Conservation (phyloP, 2,329 filamentous ascomycete species). For the Leptographium flavum region DNA sequence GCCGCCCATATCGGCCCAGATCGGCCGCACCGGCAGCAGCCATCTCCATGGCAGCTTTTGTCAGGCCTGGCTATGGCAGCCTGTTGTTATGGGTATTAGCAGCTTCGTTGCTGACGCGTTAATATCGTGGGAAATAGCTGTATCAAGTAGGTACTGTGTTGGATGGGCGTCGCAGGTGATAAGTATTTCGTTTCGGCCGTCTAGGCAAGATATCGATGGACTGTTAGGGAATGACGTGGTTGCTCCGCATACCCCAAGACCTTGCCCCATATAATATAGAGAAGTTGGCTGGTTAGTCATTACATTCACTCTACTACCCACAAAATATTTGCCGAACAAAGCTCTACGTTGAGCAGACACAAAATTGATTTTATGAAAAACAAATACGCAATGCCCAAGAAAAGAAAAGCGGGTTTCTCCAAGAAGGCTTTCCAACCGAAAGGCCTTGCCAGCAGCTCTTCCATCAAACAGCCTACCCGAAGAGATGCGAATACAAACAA, state of each 20-base stretch:
- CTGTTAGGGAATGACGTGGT: too few species aligned
- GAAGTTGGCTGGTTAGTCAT: too few species aligned
- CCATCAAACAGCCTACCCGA: neutral
- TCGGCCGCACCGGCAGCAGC: constrained; percentile 45
- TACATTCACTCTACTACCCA: neutral
- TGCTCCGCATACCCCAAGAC: too few species aligned
- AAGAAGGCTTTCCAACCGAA: constrained; percentile 5
- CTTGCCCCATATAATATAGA: too few species aligned
- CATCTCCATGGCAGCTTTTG: constrained; percentile 16
- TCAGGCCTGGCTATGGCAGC: neutral
- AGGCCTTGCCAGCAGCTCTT: neutral
- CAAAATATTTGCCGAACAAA: neutral
- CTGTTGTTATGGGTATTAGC: neutral
- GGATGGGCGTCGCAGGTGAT: too few species aligned
- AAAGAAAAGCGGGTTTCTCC: constrained; percentile 10
- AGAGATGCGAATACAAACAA: neutral
- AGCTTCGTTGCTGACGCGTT: too few species aligned
- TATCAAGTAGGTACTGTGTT: too few species aligned
- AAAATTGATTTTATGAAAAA: too few species aligned
- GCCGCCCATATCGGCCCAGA: constrained; percentile 59
- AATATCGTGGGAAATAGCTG: too few species aligned
- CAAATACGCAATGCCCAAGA: constrained; percentile 12
- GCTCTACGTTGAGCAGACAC: too few species aligned
- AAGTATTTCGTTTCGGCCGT: too few species aligned
- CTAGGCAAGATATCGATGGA: too few species aligned